These are phyloP conservation scores for Pleurotus djamor DNA, from an alignment of 768 basidiomycete genomes.

Conservation along the genomic window DNA sequence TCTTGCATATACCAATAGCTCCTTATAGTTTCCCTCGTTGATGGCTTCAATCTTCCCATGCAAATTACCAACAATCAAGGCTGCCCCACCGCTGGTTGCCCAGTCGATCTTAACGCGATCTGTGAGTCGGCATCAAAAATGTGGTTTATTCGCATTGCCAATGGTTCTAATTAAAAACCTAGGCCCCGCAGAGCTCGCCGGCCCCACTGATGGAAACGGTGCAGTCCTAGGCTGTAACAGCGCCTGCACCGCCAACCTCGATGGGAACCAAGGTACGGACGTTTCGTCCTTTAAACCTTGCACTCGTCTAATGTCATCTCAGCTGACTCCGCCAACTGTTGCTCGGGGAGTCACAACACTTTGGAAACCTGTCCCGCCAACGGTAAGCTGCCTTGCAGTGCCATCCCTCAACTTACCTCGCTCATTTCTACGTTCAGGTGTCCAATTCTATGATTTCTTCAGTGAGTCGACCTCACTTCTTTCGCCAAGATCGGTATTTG, in stretches of 20 bases:
- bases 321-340: constrained; percentile 67
- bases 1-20: too few relatives aligned
- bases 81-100: constrained; percentile 56
- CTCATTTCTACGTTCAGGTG: constrained; percentile 18
- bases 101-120: constrained; percentile 57
- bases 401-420: not conserved
- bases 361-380: constrained; percentile 55
- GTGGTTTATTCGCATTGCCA: not conserved
- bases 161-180: constrained; percentile 5
- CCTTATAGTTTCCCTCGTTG: constrained; percentile 55
- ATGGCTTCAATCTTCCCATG: constrained; percentile 65
- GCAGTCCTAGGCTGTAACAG: not conserved
- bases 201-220: not conserved
- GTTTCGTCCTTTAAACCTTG: constrained; percentile 4
- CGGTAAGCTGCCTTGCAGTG: constrained; percentile 14
- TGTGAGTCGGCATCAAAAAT: constrained; percentile 37
- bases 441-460: constrained; percentile 37
- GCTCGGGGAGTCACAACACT: constrained; percentile 52
- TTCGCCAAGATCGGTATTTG: not conserved
- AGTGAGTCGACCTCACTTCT: constrained; percentile 15
- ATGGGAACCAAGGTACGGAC: constrained; percentile 33
- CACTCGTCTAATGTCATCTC: not conserved
- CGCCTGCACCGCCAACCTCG: constrained; percentile 19
- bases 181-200: not conserved
- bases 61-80: constrained; percentile 52